Evolutionary conservation across 768 basidiomycete species (phyloP).

Genomic region (Clathrus columnatus): DNA sequence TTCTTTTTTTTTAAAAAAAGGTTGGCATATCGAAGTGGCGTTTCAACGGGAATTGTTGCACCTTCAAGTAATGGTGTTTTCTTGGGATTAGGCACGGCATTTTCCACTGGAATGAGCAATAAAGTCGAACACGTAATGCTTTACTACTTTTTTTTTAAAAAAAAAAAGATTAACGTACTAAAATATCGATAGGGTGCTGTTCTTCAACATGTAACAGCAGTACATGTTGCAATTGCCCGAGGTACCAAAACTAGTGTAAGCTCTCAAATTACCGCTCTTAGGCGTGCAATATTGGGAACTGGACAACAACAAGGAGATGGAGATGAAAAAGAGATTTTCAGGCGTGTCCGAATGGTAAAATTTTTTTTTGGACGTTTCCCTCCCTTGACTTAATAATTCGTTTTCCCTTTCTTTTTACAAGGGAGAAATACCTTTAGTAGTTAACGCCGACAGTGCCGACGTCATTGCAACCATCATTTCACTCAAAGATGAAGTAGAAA

Average conservation of each 20-base stretch:
- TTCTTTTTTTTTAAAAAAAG: constrained; percentile 23
- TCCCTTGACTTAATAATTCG: not conserved
- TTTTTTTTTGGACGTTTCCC: not conserved
- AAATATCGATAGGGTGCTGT: constrained; percentile 34
- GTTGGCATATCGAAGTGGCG: constrained; percentile 57
- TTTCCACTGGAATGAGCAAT: constrained; percentile 47
- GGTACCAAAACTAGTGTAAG: constrained; percentile 40
- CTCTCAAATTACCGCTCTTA: constrained; percentile 56
- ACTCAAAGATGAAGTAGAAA: constrained; percentile 57
- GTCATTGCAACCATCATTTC: constrained; percentile 55
- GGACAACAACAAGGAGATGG: constrained; percentile 33
- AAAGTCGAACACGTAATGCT: constrained; percentile 32
- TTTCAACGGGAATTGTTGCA: constrained; percentile 51
- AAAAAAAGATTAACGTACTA: not conserved
- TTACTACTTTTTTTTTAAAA: not conserved
- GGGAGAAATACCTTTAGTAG: constrained; percentile 53
- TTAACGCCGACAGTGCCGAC: constrained; percentile 58
- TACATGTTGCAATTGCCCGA: constrained; percentile 46
- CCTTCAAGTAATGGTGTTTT: constrained; percentile 46
- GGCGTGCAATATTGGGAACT: constrained; percentile 38
- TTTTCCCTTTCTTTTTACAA: constrained; percentile 16
- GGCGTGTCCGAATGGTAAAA: constrained; percentile 29
- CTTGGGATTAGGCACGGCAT: constrained; percentile 48
- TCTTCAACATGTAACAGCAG: constrained; percentile 47
- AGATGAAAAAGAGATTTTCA: constrained; percentile 34